Percentiles rank a stretch among this genome's conserved stretches.
These are phyloP conservation scores for Entomortierella parvispora DNA, from an alignment of 192 early-diverging fungal genomes.

Conservation along the genomic window DNA sequence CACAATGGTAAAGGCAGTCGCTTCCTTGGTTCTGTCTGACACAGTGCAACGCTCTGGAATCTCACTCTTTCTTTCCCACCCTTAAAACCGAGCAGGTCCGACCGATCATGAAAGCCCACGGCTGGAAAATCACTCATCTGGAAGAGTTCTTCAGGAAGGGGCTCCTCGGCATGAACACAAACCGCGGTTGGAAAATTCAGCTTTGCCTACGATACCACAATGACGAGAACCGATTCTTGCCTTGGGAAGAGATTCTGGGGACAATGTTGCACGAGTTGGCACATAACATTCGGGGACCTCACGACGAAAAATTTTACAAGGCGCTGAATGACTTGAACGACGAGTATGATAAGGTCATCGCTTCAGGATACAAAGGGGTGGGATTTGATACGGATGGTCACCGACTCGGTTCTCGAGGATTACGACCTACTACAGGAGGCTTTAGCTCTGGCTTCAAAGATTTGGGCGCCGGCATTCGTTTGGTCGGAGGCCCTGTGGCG, in stretches of 20 bases:
- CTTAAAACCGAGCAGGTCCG: constrained; percentile 54
- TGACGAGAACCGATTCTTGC: constrained; percentile 64
- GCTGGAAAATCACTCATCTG: constrained; percentile 65
- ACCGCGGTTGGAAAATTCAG: constrained; percentile 71
- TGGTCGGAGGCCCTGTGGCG: not conserved
- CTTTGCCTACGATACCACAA: constrained; percentile 69
- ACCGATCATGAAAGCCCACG: constrained; percentile 74
- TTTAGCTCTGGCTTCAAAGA: not conserved
- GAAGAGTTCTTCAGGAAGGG: constrained; percentile 71
- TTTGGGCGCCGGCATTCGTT: not conserved
- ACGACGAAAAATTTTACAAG: constrained; percentile 75
- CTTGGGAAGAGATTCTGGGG: constrained; percentile 71
- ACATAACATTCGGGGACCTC: constrained; percentile 64
- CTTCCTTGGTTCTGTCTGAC: not conserved
- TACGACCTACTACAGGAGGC: not conserved
- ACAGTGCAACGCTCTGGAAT: not conserved
- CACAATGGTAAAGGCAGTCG: constrained; percentile 34
- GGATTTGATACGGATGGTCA: constrained; percentile 64
- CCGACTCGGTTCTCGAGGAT: constrained; percentile 55
- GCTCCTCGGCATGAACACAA: constrained; percentile 76
- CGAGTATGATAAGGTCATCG: constrained; percentile 67
- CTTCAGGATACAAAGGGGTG: constrained; percentile 63
- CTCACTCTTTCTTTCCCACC: not conserved
- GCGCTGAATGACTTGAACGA: constrained; percentile 62
- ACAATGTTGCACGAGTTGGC: constrained; percentile 82